Conservation (phyloP, 2,329 filamentous ascomycete species). For the Alternaria sp. region DNA sequence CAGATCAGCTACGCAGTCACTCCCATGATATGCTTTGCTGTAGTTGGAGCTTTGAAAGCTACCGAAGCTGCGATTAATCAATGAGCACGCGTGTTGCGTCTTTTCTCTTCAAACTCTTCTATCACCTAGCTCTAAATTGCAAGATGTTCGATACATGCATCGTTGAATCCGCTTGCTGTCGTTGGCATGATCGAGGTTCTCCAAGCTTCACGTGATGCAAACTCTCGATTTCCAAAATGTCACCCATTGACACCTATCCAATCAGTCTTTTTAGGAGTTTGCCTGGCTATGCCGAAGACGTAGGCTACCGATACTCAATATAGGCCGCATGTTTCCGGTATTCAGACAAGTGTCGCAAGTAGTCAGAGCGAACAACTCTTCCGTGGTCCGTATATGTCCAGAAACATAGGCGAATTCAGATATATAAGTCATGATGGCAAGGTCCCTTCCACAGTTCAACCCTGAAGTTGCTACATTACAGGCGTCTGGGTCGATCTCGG, state of each 20-base stretch:
- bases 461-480: not conserved
- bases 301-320: not conserved
- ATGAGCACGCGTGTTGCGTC: not conserved
- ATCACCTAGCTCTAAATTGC: not conserved
- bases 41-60: slow-evolving; percentile 53
- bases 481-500: not conserved
- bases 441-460: not conserved
- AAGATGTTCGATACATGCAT: not conserved
- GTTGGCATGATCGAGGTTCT: not conserved
- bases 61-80: slow-evolving; percentile 18
- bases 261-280: not conserved
- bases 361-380: not conserved
- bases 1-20: slow-evolving; percentile 54
- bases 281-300: not conserved
- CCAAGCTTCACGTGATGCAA: not conserved
- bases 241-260: slow-evolving; percentile 1
- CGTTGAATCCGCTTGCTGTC: not conserved
- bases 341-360: not conserved
- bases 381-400: not conserved
- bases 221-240: not conserved
- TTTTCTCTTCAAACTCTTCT: not conserved
- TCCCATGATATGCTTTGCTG: slow-evolving; percentile 53
- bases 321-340: not conserved
- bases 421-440: not conserved
- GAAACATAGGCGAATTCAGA: not conserved